A percentile compares a stretch with the other conserved stretches of the same genome.
phyloP scores from a whole-genome alignment of 768 basidiomycete species.

The Lactifluus hygrophoroides region DNA sequence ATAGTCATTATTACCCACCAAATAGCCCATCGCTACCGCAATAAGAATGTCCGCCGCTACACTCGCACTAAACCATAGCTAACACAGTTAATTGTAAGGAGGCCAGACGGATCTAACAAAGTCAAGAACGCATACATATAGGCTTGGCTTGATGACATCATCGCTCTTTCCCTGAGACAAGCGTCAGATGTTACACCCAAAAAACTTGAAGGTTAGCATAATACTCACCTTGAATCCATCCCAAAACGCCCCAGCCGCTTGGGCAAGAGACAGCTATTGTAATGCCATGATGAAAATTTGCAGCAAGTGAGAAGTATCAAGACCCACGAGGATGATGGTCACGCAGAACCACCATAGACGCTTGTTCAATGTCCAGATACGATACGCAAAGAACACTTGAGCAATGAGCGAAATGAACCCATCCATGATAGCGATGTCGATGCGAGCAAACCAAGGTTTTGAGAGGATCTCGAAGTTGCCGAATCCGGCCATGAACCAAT shows the following conservation, averaged over 20 bases:
- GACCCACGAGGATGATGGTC: background rate
- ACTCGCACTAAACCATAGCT: constrained; percentile 9
- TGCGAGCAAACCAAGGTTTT: background rate
- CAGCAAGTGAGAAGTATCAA: background rate
- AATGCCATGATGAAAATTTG: background rate
- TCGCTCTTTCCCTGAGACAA: background rate
- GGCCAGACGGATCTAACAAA: background rate
- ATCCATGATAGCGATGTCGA: constrained; percentile 4
- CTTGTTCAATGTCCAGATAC: no score
- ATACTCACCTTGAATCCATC: background rate
- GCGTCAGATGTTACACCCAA: background rate
- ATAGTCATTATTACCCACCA: background rate
- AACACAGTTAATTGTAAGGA: background rate
- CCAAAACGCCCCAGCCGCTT: background rate
- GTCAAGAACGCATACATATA: background rate
- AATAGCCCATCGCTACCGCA: constrained; percentile 3
- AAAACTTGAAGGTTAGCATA: background rate
- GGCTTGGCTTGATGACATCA: background rate
- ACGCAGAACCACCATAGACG: constrained; percentile 3
- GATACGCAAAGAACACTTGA: constrained; percentile 11
- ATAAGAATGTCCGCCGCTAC: constrained; percentile 9
- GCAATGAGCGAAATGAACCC: constrained; percentile 5
- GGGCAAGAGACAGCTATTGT: background rate
- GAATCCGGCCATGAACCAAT: constrained; percentile 13
- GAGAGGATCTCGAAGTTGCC: background rate